These are phyloP conservation scores for Microbotryum scabiosae DNA, from an alignment of 1,284 basidiomycete genomes.

Conservation along the genomic window DNA sequence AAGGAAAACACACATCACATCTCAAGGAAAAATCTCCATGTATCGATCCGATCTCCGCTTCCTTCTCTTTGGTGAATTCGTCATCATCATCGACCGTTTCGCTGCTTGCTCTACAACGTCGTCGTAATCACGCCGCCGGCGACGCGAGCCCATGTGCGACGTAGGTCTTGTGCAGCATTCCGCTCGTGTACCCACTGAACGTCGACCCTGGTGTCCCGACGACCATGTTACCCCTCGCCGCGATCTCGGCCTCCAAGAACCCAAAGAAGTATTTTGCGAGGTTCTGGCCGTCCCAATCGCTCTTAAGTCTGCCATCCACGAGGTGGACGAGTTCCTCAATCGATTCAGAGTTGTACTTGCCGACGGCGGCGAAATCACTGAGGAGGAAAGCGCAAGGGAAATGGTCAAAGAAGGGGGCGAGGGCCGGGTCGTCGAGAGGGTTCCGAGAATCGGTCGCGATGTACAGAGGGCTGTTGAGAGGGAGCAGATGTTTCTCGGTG, in stretches of 20 bases:
- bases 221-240: conserved; percentile 5
- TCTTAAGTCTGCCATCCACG: conserved; percentile 1
- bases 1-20: too few relatives aligned
- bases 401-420: conserved; percentile 18
- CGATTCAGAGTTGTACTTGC: background rate
- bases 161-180: conserved; percentile 10
- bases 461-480: conserved; percentile 30
- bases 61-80: too few relatives aligned
- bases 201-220: conserved; percentile 15
- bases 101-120: too few relatives aligned
- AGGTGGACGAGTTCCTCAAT: background rate
- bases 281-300: conserved; percentile 18
- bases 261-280: conserved; percentile 8
- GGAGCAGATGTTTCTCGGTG: conserved; percentile 5
- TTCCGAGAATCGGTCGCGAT: conserved; percentile 29
- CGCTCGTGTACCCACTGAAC: conserved; percentile 5
- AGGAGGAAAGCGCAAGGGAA: conserved; percentile 28
- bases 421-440: conserved; percentile 16
- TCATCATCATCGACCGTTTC: too few relatives aligned
- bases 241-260: conserved; percentile 23
- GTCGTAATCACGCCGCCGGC: too few relatives aligned
- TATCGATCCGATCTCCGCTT: too few relatives aligned
- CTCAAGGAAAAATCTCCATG: too few relatives aligned
- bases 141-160: background rate
- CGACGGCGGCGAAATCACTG: conserved; percentile 10